Conservation (phyloP, 2,329 filamentous ascomycete genomes). For the Aspergillus niger region DNA sequence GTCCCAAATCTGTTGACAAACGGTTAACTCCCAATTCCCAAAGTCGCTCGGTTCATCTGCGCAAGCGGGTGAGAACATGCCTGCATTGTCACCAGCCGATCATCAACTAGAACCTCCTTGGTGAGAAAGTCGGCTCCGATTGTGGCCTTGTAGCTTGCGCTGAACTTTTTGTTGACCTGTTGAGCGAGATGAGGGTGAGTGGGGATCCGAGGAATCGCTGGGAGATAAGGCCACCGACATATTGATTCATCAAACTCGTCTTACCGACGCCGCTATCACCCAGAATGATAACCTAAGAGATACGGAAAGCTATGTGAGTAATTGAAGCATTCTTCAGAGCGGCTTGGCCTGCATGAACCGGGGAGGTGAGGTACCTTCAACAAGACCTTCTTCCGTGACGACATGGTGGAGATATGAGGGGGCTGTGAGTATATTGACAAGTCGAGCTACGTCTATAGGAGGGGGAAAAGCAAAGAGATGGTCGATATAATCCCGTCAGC, state of each 20-base stretch:
- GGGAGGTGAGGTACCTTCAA: constrained; percentile 66
- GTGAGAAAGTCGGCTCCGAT: constrained; percentile 98
- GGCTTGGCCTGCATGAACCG: background rate
- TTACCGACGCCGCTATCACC: constrained; percentile 99
- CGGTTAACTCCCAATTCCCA: constrained; percentile 10
- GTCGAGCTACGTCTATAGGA: constrained; percentile 2
- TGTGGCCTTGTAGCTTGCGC: constrained; percentile 98
- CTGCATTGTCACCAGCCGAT: constrained; percentile 98
- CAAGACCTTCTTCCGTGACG: constrained; percentile 85
- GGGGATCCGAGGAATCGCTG: constrained; percentile 1
- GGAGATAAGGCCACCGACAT: constrained; percentile 65
- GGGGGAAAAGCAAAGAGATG: background rate
- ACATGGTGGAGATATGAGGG: constrained; percentile 53
- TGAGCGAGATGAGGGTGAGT: constrained; percentile 19
- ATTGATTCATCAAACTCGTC: constrained; percentile 99
- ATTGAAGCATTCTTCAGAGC: background rate
- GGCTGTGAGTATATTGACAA: constrained; percentile 9
- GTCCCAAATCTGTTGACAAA: constrained; percentile 77
- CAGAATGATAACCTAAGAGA: constrained; percentile 86
- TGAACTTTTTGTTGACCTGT: constrained; percentile 99
- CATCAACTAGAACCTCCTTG: constrained; percentile 95
- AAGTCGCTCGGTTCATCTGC: background rate
- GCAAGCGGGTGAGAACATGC: constrained; percentile 48
- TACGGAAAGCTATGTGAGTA: constrained; percentile 15
- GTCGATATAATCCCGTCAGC: background rate